A percentile compares a stretch with the other conserved stretches of the same genome.
Conservation (phyloP, 2,329 filamentous ascomycete species). For the Fusarium domesticum region DNA sequence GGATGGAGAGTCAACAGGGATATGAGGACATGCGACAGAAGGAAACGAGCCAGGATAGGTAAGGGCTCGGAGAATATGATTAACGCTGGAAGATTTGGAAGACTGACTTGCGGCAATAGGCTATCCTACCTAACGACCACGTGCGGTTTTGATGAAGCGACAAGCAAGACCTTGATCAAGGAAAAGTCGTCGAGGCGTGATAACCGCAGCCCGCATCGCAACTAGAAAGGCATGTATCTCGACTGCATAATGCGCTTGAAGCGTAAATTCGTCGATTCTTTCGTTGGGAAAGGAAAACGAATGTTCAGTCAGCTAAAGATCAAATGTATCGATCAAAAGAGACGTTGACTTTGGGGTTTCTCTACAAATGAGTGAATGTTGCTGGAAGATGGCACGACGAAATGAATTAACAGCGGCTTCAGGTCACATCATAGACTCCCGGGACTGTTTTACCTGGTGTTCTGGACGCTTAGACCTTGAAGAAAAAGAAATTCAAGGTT, state of each 20-base stretch:
- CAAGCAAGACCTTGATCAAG: constrained; percentile 46
- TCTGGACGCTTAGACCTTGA: neutral
- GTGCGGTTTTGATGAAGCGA: constrained; percentile 54
- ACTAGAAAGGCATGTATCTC: too few relatives aligned
- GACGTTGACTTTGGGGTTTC: too few relatives aligned
- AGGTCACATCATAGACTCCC: neutral
- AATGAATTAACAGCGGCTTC: neutral
- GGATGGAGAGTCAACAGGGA: constrained; percentile 70
- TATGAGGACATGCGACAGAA: constrained; percentile 70
- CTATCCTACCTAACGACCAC: constrained; percentile 49
- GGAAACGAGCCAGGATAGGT: constrained; percentile 75
- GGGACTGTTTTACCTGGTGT: neutral
- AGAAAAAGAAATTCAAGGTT: neutral
- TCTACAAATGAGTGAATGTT: too few relatives aligned
- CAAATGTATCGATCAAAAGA: too few relatives aligned
- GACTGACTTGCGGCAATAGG: constrained; percentile 35
- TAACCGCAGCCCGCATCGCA: constrained; percentile 28
- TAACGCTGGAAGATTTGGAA: too few relatives aligned
- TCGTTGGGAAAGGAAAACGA: too few relatives aligned
- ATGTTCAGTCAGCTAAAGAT: too few relatives aligned
- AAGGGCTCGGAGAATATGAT: constrained; percentile 37
- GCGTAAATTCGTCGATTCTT: too few relatives aligned
- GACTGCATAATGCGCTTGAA: too few relatives aligned
- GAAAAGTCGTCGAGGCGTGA: constrained; percentile 36
- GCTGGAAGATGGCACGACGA: neutral